Evolutionary conservation across 2,329 filamentous ascomycete genomes (phyloP), one percentile per base, ranked within the genome.

Genomic region (Pyrenophora graminea): DNA sequence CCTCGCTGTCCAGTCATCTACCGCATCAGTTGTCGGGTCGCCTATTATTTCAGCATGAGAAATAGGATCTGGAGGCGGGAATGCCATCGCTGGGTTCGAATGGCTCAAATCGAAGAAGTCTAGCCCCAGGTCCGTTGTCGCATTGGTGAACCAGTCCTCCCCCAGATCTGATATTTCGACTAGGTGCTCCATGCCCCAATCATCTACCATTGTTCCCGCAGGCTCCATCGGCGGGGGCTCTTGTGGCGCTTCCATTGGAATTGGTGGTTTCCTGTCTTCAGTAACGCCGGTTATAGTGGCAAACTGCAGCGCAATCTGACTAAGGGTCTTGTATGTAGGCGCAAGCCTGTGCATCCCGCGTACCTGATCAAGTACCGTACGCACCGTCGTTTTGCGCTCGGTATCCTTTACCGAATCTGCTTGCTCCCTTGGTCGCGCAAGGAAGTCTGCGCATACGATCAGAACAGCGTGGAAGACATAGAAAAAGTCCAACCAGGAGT

Each of bases 361-460:
- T 34, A 61, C 49, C 17, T 56, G 53, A 4, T 49, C 44, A 5
- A 67, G 50, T 48, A 66, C 58, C 19, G 46, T 42, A 19, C 56
- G 50, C 38, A 67, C 63, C 18, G 53, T 58, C 17, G 48, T 45
- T 36, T 67, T 68, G 13, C 66, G 53, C 45, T 62, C 55, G 3
- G 39, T 32, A 43, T 67, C 64, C 33, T 53, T 62, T 3, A 42
- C 32, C 6, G 61, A 61, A 19, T 66, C 62, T 2, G 15, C 36
- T 18, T 62, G 57, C 4, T 48, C 52, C 32, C 46, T 57, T 3
- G 64, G 61, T 13, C 65, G 61, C 3, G 60, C 63, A 23, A 67
- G 62, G 21, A 67, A 67, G 40, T 67, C 64, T 13, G 60, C 58
- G 33, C 66, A 67, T 12, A 66, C 56, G 5, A 68, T 63, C 4